Evolutionary conservation across 495 filamentous ascomycete genomes (phyloP), one percentile per base, ranked within the genome.

Genomic region (Penicillium psychrofluorescens): DNA sequence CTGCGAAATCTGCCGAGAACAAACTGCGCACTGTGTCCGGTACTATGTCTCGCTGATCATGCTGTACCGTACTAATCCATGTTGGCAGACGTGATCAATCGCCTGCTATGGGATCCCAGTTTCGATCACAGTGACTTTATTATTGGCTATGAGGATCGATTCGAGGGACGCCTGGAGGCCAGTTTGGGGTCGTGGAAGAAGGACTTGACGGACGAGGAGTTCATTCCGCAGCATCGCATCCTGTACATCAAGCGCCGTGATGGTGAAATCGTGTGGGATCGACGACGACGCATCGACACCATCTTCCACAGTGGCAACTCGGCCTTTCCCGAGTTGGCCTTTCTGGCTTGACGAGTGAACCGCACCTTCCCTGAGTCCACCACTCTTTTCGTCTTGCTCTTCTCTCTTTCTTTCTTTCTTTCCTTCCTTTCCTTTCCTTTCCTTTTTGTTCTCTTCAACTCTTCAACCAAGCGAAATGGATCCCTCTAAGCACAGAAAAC

Each of bases 171-270:
- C 8, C 69, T 76, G 52, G 85, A 90, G 61, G 76, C 79, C 41
- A 54, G 65, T 6, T 61, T 88, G 8, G 74, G 73, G 37, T 66
- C 68, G 29, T 91, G 87, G 86, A 86, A 83, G 63, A 76, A 64
- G 13, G 86, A 91, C 46, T 71, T 79, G 35, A 90, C 85, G 22
- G 82, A 91, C 49, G 83, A 91, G 51, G 87, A 90, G 48, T 91
- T 89, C 54, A 90, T 91, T 49, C 88, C 88, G 7, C 76, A 84
- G 62, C 87, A 91, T 63, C 74, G 88, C 5, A 82, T 91, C 38
- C 40, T 85, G 39, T 88, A 83, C 49, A 88, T 91, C 48, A 78
- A 75, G 58, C 69, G 74, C 50, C 58, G 59, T 7, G 63, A 75
- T 45, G 69, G 64, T 10, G 60, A 67, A 11, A 55, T 69, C 29